Evolutionary conservation across 108 stramenopile species (phyloP).

Genomic region (Cyclotella choctawhatcheeana): DNA sequence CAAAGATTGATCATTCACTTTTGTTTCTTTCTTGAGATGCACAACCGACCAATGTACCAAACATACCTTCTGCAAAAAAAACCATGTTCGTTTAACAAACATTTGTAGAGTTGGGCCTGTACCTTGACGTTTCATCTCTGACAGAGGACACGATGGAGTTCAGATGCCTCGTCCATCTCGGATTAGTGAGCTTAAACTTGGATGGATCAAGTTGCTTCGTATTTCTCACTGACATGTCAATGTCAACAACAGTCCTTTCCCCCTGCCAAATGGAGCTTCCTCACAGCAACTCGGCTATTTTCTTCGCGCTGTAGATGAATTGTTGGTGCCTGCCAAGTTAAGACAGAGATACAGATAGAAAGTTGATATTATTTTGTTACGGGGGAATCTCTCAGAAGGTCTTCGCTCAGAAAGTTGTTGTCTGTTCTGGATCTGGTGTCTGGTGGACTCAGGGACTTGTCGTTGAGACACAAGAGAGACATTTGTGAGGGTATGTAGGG

Average conservation of each 20-base stretch:
- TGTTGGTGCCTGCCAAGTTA: no score
- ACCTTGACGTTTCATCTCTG: conserved; percentile 24
- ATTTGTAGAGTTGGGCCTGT: conserved; percentile 44
- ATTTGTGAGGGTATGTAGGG: no score
- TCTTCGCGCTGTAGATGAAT: no score
- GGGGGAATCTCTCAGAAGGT: no score
- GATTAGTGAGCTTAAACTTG: conserved; percentile 28
- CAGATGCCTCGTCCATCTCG: conserved; percentile 20
- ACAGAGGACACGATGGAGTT: conserved; percentile 10
- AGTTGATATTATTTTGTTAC: no score
- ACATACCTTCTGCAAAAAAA: conserved; percentile 51
- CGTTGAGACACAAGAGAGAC: no score
- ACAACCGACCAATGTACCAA: conserved; percentile 51
- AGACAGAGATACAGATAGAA: no score
- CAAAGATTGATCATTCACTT: conserved; percentile 4
- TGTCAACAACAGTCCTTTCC: conserved; percentile 34
- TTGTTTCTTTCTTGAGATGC: conserved; percentile 26
- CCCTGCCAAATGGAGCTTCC: conserved; percentile 48
- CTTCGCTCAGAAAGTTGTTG: no score
- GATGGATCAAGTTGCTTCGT: conserved; percentile 38
- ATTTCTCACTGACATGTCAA: conserved; percentile 28
- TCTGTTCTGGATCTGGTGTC: no score
- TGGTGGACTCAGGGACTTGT: no score
- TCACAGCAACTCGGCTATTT: conserved; percentile 21
- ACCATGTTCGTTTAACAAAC: conserved; percentile 48